phyloP scores from a whole-genome alignment of 169 alveolate genomes.

The Perkinsus olseni region DNA sequence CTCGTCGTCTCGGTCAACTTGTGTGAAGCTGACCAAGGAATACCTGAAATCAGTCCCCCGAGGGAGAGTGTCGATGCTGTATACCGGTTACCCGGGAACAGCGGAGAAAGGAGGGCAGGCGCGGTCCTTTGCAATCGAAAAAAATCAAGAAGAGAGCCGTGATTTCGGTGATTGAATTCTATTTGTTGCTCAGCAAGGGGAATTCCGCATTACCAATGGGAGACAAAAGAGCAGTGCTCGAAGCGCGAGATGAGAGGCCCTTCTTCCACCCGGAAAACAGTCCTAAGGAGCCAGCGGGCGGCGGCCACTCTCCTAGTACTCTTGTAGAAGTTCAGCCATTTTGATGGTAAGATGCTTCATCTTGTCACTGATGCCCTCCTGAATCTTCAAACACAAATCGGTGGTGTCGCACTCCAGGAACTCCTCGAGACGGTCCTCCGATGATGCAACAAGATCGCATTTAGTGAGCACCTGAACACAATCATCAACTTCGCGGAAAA shows the following conservation, averaged over 20 bases:
- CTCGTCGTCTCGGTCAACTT: not conserved
- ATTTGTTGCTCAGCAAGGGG: no score
- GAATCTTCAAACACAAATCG: not conserved
- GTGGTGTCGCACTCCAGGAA: not conserved
- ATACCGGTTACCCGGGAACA: no score
- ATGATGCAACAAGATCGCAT: constrained; percentile 60
- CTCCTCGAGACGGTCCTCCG: not conserved
- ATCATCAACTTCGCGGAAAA: not conserved
- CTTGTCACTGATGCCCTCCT: not conserved
- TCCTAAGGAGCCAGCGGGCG: no score
- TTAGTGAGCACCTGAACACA: constrained; percentile 48
- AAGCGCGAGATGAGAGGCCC: no score
- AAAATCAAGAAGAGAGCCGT: no score
- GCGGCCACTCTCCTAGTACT: not conserved
- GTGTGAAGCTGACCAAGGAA: not conserved
- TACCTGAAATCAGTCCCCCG: not conserved
- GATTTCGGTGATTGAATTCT: no score
- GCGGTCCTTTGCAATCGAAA: no score
- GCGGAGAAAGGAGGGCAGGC: no score
- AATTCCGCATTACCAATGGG: no score
- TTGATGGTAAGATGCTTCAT: not conserved
- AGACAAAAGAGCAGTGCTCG: no score
- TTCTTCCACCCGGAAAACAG: no score
- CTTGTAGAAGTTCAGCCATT: not conserved
- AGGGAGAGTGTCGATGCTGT: no score